Conservation (phyloP, 2,329 filamentous ascomycete genomes). For the Volutella citrinella region DNA sequence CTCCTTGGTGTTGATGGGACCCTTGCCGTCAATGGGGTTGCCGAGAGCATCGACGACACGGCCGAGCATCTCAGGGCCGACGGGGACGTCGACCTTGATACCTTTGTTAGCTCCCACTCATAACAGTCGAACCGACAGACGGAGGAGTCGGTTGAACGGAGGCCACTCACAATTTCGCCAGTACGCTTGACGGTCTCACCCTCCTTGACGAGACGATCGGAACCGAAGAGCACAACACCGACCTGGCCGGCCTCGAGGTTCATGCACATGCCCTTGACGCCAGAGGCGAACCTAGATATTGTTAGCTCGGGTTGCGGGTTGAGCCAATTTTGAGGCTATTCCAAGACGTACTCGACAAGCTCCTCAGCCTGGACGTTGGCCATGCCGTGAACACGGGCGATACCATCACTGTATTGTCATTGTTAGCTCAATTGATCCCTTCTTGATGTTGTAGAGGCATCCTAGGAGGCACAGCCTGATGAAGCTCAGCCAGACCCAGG, state of each 20-base stretch:
- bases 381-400: conserved; percentile 99
- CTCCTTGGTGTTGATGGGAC: conserved; percentile 87
- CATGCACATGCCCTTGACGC: conserved; percentile 99
- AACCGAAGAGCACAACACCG: conserved; percentile 99
- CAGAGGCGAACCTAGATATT: conserved; percentile 84
- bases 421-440: conserved; percentile 28
- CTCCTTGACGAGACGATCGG: conserved; percentile 99
- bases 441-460: conserved; percentile 12
- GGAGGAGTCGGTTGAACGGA: no score
- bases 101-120: conserved; percentile 4
- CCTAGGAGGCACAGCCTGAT: conserved; percentile 8
- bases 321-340: no score
- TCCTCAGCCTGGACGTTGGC: conserved; percentile 99
- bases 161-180: conserved; percentile 93
- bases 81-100: conserved; percentile 88
- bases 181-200: conserved; percentile 99
- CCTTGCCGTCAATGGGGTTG: conserved; percentile 99
- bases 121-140: no score
- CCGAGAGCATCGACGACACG: conserved; percentile 98
- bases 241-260: conserved; percentile 99
- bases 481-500: conserved; percentile 11
- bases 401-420: conserved; percentile 81
- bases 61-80: conserved; percentile 88
- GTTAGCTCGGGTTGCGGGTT: no score
- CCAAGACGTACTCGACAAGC: conserved; percentile 97